Base-by-base conservation (phyloP, 352 stramenopile genomes). In the Phytophthora megakarya region DNA sequence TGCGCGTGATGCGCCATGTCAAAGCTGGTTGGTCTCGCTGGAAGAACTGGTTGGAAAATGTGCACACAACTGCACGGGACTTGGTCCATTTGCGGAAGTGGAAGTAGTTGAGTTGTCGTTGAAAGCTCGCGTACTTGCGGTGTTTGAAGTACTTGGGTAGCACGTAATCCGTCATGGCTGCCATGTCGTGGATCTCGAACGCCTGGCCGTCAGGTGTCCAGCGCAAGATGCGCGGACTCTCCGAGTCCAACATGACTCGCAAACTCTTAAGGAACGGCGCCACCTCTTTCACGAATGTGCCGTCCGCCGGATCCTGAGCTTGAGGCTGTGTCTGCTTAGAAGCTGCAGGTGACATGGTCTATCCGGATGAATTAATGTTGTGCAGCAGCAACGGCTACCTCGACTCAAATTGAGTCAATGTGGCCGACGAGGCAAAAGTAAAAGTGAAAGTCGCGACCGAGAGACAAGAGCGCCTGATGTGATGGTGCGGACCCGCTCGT, bases 81-180 rank as follows among this genome's bases (percentile, higher is more conserved):
- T 90, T 90, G 66, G 81, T 90, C 81, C 81, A 90, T 62, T 92
- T 92, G 66, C 82, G 75, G 71, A 97, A 97, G 53, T 81, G 81
- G 61, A 97, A 97, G 65, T 97, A 97, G 72, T 95, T 96, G 52
- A 97, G 78, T 65, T 97, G 89, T 9, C 91, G 80, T 47, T 95
- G 86, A 39, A 97, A 90, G 33, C 86, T 96, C 18, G 90, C 88
- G 75, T 97, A 97, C 53, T 90, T 95, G 57, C 78, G 66, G 67
- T 97, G 90, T 53, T 96, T 97, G 73, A 97, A 97, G 71, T 97
- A 97, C 58, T 89, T 87, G 26, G 91, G 89, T 19, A 97, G 74
- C 48, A 98, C 80, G 62, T 89, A 81, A 38, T 70, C 59, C 65
- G 92, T 91, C 53, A 97, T 86, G 42, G 65, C 58, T 11, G 58